These are phyloP conservation scores for Tricholoma matsutake DNA, from an alignment of 768 basidiomycete species.

Conservation along the genomic window DNA sequence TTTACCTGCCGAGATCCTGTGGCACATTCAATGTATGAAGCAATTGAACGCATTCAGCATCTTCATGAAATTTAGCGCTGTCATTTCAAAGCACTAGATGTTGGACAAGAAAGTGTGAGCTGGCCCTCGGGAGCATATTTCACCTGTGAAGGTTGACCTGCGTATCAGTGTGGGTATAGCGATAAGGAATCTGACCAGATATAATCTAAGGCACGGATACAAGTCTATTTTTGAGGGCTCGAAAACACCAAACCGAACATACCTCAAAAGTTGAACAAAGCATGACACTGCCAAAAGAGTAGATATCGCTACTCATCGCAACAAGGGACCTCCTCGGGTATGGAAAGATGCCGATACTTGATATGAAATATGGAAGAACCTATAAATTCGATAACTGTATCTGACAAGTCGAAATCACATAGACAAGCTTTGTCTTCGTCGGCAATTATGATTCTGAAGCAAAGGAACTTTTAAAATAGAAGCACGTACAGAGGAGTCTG, in stretches of 20 bases:
- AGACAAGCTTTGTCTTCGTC: conserved; percentile 39
- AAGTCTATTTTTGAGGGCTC: neutral
- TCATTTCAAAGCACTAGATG: too few relatives aligned
- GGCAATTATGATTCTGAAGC: conserved; percentile 29
- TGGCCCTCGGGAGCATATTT: too few relatives aligned
- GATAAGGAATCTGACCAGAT: conserved; percentile 37
- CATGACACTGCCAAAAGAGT: conserved; percentile 45
- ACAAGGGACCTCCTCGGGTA: conserved; percentile 30
- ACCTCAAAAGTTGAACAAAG: conserved; percentile 28
- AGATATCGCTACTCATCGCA: conserved; percentile 39
- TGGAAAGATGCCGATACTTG: conserved; percentile 39
- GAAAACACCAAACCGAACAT: neutral
- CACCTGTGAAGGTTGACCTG: conserved; percentile 24
- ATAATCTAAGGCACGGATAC: conserved; percentile 24
- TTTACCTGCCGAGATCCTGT: too few relatives aligned
- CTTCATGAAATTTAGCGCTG: too few relatives aligned
- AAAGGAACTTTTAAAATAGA: conserved; percentile 6
- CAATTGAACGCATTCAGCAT: too few relatives aligned
- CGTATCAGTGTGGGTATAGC: conserved; percentile 33
- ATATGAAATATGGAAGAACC: conserved; percentile 27
- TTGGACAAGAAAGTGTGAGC: too few relatives aligned
- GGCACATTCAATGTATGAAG: too few relatives aligned
- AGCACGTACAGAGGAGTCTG: neutral
- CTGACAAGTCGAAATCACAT: conserved; percentile 47
- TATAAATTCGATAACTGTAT: conserved; percentile 32